These are phyloP conservation scores for Flaveria linearis DNA, from an alignment of 129 eudicot species.

Conservation along the genomic window DNA sequence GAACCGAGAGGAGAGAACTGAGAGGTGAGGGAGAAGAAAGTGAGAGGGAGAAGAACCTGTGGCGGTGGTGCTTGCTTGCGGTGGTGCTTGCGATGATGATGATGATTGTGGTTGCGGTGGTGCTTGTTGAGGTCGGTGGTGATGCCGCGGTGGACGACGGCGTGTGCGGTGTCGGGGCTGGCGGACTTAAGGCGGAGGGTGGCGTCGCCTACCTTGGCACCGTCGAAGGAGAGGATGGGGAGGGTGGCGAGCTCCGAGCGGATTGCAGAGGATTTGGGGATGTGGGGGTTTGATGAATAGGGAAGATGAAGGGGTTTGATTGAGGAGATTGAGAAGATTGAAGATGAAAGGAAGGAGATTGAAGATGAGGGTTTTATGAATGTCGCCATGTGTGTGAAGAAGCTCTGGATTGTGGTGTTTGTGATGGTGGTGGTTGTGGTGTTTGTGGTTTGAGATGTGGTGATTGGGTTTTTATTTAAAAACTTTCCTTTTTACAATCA, in stretches of 20 bases:
- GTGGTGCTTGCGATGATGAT: too few species aligned
- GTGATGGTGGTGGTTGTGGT: too few species aligned
- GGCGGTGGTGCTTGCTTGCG: too few species aligned
- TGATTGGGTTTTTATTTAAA: too few species aligned
- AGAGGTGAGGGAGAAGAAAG: too few species aligned
- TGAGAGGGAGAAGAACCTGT: too few species aligned
- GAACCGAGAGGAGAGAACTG: too few species aligned
- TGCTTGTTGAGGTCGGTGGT: constrained; percentile 82
- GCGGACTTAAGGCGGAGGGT: constrained; percentile 77
- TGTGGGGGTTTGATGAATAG: constrained; percentile 40
- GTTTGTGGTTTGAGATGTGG: too few species aligned
- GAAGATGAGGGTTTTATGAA: constrained; percentile 49
- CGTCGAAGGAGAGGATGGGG: constrained; percentile 87
- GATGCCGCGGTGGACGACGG: constrained; percentile 97
- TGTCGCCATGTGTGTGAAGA: constrained; percentile 40
- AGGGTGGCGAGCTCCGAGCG: constrained; percentile 63
- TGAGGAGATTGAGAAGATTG: constrained; percentile 38
- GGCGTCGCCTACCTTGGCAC: constrained; percentile 67
- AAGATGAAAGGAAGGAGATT: constrained; percentile 68
- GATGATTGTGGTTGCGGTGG: too few species aligned
- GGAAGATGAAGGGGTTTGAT: constrained; percentile 28
- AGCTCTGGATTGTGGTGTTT: constrained; percentile 11
- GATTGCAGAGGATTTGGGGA: constrained; percentile 26
- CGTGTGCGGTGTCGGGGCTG: constrained; percentile 82
- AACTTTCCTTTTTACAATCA: too few species aligned